Evolutionary conservation across 2,329 filamentous ascomycete species (phyloP).

Genomic region (Paecilomyces sp.): DNA sequence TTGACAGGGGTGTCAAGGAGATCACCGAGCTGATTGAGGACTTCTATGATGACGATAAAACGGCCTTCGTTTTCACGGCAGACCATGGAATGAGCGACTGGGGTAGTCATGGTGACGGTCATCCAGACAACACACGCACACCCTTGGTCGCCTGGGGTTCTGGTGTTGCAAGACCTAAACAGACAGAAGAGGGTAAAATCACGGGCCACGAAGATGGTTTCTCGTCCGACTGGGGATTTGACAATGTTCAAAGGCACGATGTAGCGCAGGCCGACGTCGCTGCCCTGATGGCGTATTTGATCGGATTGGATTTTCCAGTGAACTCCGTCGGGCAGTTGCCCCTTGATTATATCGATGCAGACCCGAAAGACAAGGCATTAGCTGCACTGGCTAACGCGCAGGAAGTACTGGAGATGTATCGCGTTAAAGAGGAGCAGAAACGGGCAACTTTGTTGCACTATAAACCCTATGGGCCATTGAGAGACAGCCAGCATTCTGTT

Average conservation of each 20-base stretch:
- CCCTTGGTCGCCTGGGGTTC: slow-evolving; percentile 91
- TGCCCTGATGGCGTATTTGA: slow-evolving; percentile 88
- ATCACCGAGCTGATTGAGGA: slow-evolving; percentile 72
- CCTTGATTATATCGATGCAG: slow-evolving; percentile 69
- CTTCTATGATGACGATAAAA: slow-evolving; percentile 79
- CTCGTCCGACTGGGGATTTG: slow-evolving; percentile 80
- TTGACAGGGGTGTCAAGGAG: slow-evolving; percentile 83
- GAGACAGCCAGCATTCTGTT: slow-evolving; percentile 52
- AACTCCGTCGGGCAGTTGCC: slow-evolving; percentile 95
- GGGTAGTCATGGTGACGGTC: slow-evolving; percentile 97
- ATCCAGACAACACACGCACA: slow-evolving; percentile 93
- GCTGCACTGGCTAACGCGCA: slow-evolving; percentile 78
- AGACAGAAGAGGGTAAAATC: slow-evolving; percentile 49
- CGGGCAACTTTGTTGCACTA: slow-evolving; percentile 68
- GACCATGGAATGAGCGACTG: slow-evolving; percentile 99
- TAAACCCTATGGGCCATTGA: slow-evolving; percentile 65
- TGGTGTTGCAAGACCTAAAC: slow-evolving; percentile 69
- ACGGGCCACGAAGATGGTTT: slow-evolving; percentile 81
- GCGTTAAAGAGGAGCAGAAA: slow-evolving; percentile 85
- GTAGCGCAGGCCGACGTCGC: slow-evolving; percentile 92
- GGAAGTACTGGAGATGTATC: slow-evolving; percentile 91
- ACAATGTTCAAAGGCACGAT: slow-evolving; percentile 77
- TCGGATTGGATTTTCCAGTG: slow-evolving; percentile 81
- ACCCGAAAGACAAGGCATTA: slow-evolving; percentile 68
- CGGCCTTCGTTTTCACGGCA: slow-evolving; percentile 92